Base-by-base conservation (phyloP, 441 rosid genomes). In the Gossypium davidsonii region DNA sequence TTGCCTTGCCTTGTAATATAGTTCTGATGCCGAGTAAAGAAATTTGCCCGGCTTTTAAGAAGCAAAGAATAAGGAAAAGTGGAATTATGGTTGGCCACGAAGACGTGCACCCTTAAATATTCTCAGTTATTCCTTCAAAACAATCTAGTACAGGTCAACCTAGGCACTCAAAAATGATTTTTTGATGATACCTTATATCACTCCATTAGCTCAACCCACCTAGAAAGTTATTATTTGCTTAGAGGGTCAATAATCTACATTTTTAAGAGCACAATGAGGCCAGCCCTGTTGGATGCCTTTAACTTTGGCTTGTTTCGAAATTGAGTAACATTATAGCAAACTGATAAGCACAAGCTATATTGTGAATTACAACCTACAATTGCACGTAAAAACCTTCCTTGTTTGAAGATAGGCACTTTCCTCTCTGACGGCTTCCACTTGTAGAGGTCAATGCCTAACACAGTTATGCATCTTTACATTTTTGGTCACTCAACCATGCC, bases 241-340 rank as follows among this genome's bases (percentile, higher is more conserved):
- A 42, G 26, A 37, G 49, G n/a, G 48, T 62, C 6, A 26, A 63
- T 11, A 15, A 64, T 42, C 23, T 42, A 28, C 5, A 18, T 4
- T 42, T 64, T 0, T 42, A 64, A 63, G 9, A 20, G 17, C 3
- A 12, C 52, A 11, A 11, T 4, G 17, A 18, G 17, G 7, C 46
- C 17, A 39, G 52, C 31, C 52, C 68, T 64, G 64, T 42, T 20
- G 69, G 7, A 42, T 64, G 53, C 69, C 51, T 64, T 37, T 64
- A 9, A 63, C 67, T 37, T 39, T 63, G 68, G 53, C 17, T 42
- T 64, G 52, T 20, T 42, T 64, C 52, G 52, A 11, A 44, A 39
- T 64, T 64, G 10, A 26, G 28, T 59, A 60, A 60, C 65, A 26
- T 26, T 6, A 60, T 25, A 26, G 42, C 20, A 26, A n/a, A 26